Evolutionary conservation across 306 rosid genomes (phyloP).

Genomic region (Dalbergia cochinchinensis): DNA sequence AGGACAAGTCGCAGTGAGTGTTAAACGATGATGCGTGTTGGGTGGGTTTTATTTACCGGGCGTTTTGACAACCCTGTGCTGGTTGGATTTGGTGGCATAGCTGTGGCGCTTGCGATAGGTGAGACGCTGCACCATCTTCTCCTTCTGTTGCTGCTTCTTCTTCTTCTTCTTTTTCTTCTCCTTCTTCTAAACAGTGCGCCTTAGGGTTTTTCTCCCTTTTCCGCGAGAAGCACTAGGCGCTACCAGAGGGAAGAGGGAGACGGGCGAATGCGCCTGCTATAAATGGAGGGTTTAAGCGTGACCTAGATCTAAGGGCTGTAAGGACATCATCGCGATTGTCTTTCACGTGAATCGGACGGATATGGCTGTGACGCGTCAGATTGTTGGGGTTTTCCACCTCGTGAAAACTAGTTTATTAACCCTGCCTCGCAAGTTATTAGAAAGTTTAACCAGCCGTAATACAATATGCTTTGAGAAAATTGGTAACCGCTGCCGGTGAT

Average conservation of each 20-base stretch:
- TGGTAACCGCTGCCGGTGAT: no score
- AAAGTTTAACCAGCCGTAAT: no score
- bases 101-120: conserved; percentile 66
- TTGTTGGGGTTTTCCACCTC: not conserved
- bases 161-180: not conserved
- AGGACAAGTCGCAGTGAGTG: not conserved
- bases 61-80: conserved; percentile 69
- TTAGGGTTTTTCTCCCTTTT: conserved; percentile 45
- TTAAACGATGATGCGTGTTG: not conserved
- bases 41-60: conserved; percentile 49
- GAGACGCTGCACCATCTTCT: conserved; percentile 68
- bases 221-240: not conserved
- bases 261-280: not conserved
- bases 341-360: not conserved
- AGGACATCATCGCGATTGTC: not conserved
- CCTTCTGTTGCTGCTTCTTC: not conserved
- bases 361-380: not conserved
- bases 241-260: not conserved
- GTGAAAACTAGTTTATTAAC: no score
- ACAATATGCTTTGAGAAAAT: no score
- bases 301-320: conserved; percentile 29
- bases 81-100: conserved; percentile 75
- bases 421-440: no score
- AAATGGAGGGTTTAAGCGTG: not conserved
- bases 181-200: not conserved